These are phyloP conservation scores for Lablab purpureus DNA, from an alignment of 306 rosid species.

Conservation along the genomic window DNA sequence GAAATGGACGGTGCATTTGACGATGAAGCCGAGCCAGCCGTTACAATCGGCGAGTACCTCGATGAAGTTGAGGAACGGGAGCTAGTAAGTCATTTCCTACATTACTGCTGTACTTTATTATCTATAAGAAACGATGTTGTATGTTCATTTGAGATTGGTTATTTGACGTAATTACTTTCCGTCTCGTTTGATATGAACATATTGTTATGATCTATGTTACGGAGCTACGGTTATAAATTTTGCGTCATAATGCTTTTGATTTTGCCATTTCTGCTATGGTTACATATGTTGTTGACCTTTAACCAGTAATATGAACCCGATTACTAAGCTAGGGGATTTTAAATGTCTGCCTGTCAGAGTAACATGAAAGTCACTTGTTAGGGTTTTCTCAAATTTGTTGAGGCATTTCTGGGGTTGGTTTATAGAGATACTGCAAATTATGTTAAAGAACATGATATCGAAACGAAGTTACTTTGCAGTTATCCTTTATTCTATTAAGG, in stretches of 20 bases:
- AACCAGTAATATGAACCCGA: constrained; percentile 14
- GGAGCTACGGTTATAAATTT: not conserved
- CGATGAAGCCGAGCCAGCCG: constrained; percentile 74
- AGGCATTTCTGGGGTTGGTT: constrained; percentile 4
- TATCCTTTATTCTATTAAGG: not conserved
- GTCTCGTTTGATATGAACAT: constrained; percentile 15
- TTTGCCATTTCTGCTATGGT: not conserved
- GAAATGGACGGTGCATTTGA: constrained; percentile 71
- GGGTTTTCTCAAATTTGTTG: not conserved
- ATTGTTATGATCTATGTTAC: not conserved
- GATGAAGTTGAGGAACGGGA: constrained; percentile 87
- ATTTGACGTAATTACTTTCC: not conserved
- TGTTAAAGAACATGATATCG: not conserved
- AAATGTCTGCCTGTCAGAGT: not conserved
- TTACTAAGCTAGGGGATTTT: constrained; percentile 4
- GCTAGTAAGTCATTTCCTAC: constrained; percentile 61
- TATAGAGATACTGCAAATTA: not conserved
- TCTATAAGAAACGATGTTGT: not conserved
- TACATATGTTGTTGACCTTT: not conserved
- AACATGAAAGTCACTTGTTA: not conserved
- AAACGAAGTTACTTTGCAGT: constrained; percentile 1
- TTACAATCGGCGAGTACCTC: constrained; percentile 83
- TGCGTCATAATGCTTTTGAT: constrained; percentile 10
- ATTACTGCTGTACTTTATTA: not conserved
- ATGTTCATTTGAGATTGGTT: not conserved